phyloP scores from a whole-genome alignment of 202 grass and related monocot genomes.

The Zizania palustris region DNA sequence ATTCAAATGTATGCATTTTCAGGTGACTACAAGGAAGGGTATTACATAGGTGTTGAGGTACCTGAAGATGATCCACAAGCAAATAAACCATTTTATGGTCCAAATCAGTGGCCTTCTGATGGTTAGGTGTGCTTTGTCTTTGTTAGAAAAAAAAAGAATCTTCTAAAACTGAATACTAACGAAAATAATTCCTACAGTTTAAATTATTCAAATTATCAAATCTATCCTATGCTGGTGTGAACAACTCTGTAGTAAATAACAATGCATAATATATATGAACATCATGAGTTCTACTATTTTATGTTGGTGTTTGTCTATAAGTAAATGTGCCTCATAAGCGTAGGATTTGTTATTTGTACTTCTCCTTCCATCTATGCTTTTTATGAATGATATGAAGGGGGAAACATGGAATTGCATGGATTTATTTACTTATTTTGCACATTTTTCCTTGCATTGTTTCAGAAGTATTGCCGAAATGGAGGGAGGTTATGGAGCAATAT shows the following conservation, averaged over 20 bases:
- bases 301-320: background rate
- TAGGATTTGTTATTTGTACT: background rate
- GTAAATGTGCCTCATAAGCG: background rate
- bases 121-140: conserved; percentile 44
- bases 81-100: conserved; percentile 90
- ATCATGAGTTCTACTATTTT: background rate
- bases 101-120: conserved; percentile 88
- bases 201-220: background rate
- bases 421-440: background rate
- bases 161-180: conserved; percentile 21
- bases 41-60: conserved; percentile 89
- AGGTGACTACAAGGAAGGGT: conserved; percentile 99
- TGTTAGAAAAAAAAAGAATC: background rate
- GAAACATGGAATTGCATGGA: background rate
- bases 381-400: background rate
- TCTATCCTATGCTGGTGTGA: background rate
- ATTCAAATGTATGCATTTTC: conserved; percentile 12
- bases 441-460: conserved; percentile 31
- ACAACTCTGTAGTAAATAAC: background rate
- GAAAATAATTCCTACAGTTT: background rate
- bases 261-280: background rate
- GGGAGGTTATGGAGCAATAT: conserved; percentile 82
- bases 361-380: background rate
- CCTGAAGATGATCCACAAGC: conserved; percentile 71
- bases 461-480: conserved; percentile 87